phyloP scores from a whole-genome alignment of 73 alveolate genomes.

The Stentor coeruleus region DNA sequence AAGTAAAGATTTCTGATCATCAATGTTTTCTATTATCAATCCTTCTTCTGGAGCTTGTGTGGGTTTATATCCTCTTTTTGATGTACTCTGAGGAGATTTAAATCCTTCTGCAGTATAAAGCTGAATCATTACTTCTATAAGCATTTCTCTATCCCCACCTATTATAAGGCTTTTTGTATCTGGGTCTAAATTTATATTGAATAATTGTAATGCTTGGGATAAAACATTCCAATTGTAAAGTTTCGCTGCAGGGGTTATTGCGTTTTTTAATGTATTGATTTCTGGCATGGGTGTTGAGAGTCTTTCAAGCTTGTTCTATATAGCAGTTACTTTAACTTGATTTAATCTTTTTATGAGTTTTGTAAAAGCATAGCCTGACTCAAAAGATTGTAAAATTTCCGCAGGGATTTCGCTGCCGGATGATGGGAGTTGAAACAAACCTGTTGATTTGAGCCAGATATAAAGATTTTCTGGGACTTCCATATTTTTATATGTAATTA shows the following conservation, averaged over 20 bases:
- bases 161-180: conserved; percentile 58
- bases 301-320: neutral
- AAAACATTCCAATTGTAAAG: conserved; percentile 28
- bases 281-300: conserved; percentile 18
- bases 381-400: neutral
- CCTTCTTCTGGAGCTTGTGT: conserved; percentile 30
- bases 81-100: neutral
- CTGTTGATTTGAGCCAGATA: conserved; percentile 30
- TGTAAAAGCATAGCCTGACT: conserved; percentile 12
- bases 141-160: conserved; percentile 53
- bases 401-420: conserved; percentile 3
- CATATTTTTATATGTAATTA: conserved; percentile 28
- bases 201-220: neutral
- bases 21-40: conserved; percentile 28
- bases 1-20: conserved; percentile 33
- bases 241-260: conserved; percentile 23
- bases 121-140: conserved; percentile 16
- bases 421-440: conserved; percentile 15
- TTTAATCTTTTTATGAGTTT: neutral
- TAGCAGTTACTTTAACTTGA: conserved; percentile 15
- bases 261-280: conserved; percentile 43
- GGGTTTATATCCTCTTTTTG: too few species aligned
- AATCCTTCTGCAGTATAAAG: conserved; percentile 6
- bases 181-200: conserved; percentile 40
- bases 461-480: conserved; percentile 32